A percentile compares a stretch with the other conserved stretches of the same genome.
phyloP scores from a whole-genome alignment of 164 flowering plant species.

The Vitis amurensis region DNA sequence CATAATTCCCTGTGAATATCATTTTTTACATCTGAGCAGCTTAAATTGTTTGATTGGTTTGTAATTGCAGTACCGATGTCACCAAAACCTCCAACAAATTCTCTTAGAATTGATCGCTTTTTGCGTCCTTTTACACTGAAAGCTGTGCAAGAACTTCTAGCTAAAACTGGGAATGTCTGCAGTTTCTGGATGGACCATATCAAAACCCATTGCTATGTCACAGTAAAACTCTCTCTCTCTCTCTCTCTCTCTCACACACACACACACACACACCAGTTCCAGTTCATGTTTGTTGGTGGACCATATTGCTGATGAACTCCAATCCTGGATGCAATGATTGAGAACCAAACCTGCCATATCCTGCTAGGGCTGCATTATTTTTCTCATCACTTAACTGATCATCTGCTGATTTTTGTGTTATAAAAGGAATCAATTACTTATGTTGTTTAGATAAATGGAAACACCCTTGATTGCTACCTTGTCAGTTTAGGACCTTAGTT shows the following conservation, averaged over 20 bases:
- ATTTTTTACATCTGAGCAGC: background rate
- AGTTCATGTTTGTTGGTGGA: no score
- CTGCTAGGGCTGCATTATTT: no score
- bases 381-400: no score
- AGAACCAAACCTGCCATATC: no score
- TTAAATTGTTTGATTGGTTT: conserved; percentile 7
- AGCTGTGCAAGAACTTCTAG: conserved; percentile 93
- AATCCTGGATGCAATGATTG: no score
- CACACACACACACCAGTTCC: no score
- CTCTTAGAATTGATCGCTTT: conserved; percentile 88
- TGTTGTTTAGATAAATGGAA: background rate
- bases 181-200: conserved; percentile 99
- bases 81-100: conserved; percentile 62
- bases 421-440: no score
- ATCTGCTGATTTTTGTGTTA: no score
- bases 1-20: background rate
- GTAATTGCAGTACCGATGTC: conserved; percentile 75
- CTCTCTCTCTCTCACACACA: background rate
- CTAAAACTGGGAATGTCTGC: conserved; percentile 71
- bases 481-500: no score
- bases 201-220: conserved; percentile 95
- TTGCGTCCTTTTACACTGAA: conserved; percentile 93
- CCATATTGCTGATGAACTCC: no score
- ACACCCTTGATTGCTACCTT: background rate
- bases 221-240: conserved; percentile 49